Evolutionary conservation across 2,329 filamentous ascomycete genomes (phyloP), one percentile per base, ranked within the genome.

Genomic region (Metarhizium rileyi): DNA sequence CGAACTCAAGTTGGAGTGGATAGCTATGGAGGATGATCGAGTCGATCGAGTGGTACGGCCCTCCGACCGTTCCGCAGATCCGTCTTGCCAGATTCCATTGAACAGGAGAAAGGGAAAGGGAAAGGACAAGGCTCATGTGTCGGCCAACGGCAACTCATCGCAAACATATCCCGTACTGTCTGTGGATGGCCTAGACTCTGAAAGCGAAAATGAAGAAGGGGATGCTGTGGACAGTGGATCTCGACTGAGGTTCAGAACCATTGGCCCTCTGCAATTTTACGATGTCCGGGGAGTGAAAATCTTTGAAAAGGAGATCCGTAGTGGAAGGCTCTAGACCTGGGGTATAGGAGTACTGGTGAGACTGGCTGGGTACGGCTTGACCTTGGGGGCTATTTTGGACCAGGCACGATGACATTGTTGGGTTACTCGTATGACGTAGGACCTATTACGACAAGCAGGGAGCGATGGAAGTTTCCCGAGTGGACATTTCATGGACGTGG

Each of bases 251-350:
- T 65, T 64, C 48, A 67, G 62, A 57, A 67, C 65, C 1, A 57
- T 66, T 35, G 66, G 66, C 2, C 64, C 64, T 16, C 49, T 69
- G 36, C 66, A 64, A 38, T 69, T 68, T 51, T 67, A 68, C 44
- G 66, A 69, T 30, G 66, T 67, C 9, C 68, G 66, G 66, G 76
- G 70, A 0, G 69, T 81, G 33, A 70, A 69, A 53, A 81, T 83
- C 46, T 83, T 81, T 54, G 70, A 77, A 56, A 81, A 80, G 62
- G 77, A 81, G 58, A 63, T 81, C 45, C 66, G 73, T 8, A 47
- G 28, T 26, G 49, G 49, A 4, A 47, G 16, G 44, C 50, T 51
- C 6, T 42, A 42, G 38, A 42, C 16, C 20, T 20, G 35, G 16
- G 35, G 7, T 38, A 10, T 33, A 14, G 30, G 9, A 33, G 35